Conservation (phyloP, 176 grass and related monocot genomes). For the Rhynchospora pubera region DNA sequence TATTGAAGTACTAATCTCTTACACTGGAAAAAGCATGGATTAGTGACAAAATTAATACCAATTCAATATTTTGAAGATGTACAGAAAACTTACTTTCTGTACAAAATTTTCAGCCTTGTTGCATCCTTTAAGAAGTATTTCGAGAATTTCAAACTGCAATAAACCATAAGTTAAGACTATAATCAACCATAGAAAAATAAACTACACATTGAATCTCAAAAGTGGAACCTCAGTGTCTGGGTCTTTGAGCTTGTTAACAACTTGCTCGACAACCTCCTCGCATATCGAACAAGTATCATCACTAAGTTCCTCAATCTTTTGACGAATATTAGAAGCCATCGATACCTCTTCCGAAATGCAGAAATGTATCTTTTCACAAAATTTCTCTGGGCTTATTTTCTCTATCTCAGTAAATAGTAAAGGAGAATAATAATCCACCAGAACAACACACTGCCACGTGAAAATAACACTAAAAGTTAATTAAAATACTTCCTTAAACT, state of each 20-base stretch:
- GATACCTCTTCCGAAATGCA: conserved; percentile 25
- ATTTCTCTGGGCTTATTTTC: conserved; percentile 55
- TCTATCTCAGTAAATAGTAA: conserved; percentile 51
- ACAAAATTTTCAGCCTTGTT: conserved; percentile 51
- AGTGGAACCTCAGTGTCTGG: conserved; percentile 52
- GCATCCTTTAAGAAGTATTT: conserved; percentile 65
- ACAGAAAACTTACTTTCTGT: conserved; percentile 33
- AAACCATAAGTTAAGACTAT: neutral
- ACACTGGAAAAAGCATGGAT: conserved; percentile 32
- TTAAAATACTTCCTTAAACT: neutral
- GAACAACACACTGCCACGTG: conserved; percentile 44
- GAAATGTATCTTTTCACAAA: conserved; percentile 52
- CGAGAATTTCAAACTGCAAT: conserved; percentile 55
- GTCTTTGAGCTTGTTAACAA: conserved; percentile 45
- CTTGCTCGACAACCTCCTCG: conserved; percentile 43
- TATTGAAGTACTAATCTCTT: conserved; percentile 60
- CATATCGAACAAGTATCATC: conserved; percentile 56
- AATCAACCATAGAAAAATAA: neutral
- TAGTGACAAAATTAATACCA: neutral
- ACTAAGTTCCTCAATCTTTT: conserved; percentile 14
- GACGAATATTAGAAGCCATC: conserved; percentile 13
- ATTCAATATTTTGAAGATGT: neutral
- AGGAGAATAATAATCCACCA: conserved; percentile 65
- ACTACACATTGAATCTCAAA: neutral
- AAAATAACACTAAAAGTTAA: conserved; percentile 3